Base-by-base conservation (phyloP, 768 basidiomycete species). In the Multifurca ochricompacta region DNA sequence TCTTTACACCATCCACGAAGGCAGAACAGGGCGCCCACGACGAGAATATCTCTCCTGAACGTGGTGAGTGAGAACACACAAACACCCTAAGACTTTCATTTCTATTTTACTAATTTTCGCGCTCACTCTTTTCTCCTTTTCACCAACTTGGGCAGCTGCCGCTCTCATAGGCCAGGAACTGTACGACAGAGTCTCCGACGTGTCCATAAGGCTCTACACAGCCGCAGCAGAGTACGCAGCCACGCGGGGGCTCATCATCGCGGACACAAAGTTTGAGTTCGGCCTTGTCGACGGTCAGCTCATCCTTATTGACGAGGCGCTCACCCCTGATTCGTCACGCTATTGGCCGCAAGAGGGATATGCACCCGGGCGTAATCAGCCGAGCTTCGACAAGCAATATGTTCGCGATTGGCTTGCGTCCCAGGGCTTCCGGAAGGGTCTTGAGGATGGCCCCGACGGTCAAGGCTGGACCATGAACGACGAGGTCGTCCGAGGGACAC, bases 211-310 rank as follows among this genome's bases (percentile, higher is more conserved):
- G 54, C 71, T 92, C 1, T 92, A 91, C 73, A 74, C 73, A 36
- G 75, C 80, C 36, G 94, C 93, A 2, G 82, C 90, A 0, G 78
- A 73, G 25, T 80, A 91, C 63, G 89, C 91, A 8, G 71, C 74
- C 25, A 74, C 78, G 6, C 78, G 82, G 4, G 94, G 91, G 16
- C 75, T 98, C 53, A 96, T 98, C 63, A 83, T 99, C 40, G 96
- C 93, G 21, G 95, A 99, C 69, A 98, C 94, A 36, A 99, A 99
- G 68, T 97, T 98, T 69, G 96, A 98, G 71, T 99, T 99, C 65
- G 96, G 96, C 5, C 79, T 97, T 40, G 64, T 92, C 44, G 74
- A 69, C 14, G 48, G 49, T 32, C 74, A 79, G 23, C 74, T 97
- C 21, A 88, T 95, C 58, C 79, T 98, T 44, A 85, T 98, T 61